phyloP scores from a whole-genome alignment of 2,329 filamentous ascomycete genomes.

The Stemphylium vesicarium region DNA sequence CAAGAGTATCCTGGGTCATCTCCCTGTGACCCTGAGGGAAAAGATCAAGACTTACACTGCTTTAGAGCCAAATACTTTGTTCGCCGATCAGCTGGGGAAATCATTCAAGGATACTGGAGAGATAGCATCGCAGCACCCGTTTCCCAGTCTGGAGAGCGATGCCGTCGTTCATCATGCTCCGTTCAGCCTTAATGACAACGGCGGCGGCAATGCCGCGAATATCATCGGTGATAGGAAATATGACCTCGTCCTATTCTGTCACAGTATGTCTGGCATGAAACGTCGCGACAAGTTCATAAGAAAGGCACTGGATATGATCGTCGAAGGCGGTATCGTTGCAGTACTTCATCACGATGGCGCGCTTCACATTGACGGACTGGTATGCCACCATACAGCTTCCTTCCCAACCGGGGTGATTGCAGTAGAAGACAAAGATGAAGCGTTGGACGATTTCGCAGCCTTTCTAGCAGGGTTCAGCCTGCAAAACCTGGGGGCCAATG shows the following conservation, averaged over 20 bases:
- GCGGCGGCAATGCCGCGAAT: slow-evolving; percentile 21
- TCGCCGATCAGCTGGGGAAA: slow-evolving; percentile 41
- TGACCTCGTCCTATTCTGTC: slow-evolving; percentile 66
- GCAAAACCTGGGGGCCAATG: slow-evolving; percentile 41
- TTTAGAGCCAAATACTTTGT: slow-evolving; percentile 60
- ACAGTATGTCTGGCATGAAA: slow-evolving; percentile 68
- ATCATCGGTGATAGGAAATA: slow-evolving; percentile 47
- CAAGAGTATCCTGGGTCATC: slow-evolving; percentile 58
- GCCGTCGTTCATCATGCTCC: slow-evolving; percentile 49
- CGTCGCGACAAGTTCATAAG: slow-evolving; percentile 57
- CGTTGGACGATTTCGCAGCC: slow-evolving; percentile 59
- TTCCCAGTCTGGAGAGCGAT: slow-evolving; percentile 52
- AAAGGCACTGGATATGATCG: slow-evolving; percentile 57
- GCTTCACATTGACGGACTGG: slow-evolving; percentile 57
- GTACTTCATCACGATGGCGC: slow-evolving; percentile 62
- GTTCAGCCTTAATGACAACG: slow-evolving; percentile 50
- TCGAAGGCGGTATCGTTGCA: slow-evolving; percentile 54
- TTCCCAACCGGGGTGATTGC: slow-evolving; percentile 55
- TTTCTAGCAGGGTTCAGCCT: slow-evolving; percentile 58
- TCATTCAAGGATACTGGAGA: background rate
- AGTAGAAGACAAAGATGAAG: slow-evolving; percentile 55
- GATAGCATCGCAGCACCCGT: slow-evolving; percentile 26
- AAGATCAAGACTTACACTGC: slow-evolving; percentile 61
- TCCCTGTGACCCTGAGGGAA: slow-evolving; percentile 53
- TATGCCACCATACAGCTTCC: slow-evolving; percentile 55